Evolutionary conservation across 768 basidiomycete genomes (phyloP).

Genomic region (Termitomyces titanicus): DNA sequence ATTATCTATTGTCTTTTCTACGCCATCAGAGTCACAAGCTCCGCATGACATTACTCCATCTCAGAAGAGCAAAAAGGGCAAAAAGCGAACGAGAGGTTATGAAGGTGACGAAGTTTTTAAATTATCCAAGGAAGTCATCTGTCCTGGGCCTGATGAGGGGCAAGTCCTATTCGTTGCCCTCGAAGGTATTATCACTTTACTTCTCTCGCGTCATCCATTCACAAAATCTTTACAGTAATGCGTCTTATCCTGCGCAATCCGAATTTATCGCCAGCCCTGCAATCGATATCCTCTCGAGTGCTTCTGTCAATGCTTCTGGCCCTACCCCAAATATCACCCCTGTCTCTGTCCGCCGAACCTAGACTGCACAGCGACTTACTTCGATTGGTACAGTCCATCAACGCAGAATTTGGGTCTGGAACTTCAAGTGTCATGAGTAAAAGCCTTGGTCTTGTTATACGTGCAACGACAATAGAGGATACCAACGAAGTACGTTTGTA

Average conservation of each 20-base stretch:
- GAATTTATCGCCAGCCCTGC: slow-evolving; percentile 47
- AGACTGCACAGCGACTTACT: slow-evolving; percentile 43
- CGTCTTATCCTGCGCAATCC: slow-evolving; percentile 44
- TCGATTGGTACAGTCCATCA: slow-evolving; percentile 42
- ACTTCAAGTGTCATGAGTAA: slow-evolving; percentile 58
- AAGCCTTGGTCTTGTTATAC: slow-evolving; percentile 52
- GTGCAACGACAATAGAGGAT: slow-evolving; percentile 8
- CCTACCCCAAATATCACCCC: slow-evolving; percentile 53
- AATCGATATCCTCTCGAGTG: slow-evolving; percentile 57
- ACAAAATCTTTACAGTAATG: slow-evolving; percentile 38
- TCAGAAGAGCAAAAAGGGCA: slow-evolving; percentile 49
- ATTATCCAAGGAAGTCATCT: slow-evolving; percentile 41
- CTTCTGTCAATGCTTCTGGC: slow-evolving; percentile 54
- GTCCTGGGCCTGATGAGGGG: slow-evolving; percentile 46
- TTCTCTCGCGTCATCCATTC: not conserved
- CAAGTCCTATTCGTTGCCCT: slow-evolving; percentile 50
- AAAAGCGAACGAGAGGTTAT: slow-evolving; percentile 65
- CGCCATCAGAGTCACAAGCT: slow-evolving; percentile 28
- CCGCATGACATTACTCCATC: slow-evolving; percentile 16
- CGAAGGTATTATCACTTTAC: slow-evolving; percentile 42
- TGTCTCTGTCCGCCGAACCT: slow-evolving; percentile 49
- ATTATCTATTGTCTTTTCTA: slow-evolving; percentile 44
- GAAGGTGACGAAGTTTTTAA: slow-evolving; percentile 77
- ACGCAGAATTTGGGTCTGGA: slow-evolving; percentile 48
- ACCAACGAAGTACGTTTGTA: slow-evolving; percentile 11